These are phyloP conservation scores for Climacium dendroides DNA, from an alignment of 225 moss, liverwort and hornwort genomes.

Conservation along the genomic window DNA sequence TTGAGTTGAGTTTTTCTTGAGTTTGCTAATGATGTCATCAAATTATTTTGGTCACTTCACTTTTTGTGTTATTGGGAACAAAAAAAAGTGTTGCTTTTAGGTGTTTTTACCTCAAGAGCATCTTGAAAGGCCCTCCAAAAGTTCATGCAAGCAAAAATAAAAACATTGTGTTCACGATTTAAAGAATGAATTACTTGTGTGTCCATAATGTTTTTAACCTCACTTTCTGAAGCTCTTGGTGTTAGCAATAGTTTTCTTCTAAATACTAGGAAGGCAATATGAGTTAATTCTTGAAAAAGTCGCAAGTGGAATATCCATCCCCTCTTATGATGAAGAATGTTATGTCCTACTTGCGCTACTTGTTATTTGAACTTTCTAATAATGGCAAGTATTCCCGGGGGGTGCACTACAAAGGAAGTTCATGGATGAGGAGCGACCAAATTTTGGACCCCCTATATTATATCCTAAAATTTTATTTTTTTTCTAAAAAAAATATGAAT, in stretches of 20 bases:
- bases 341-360: fast-evolving
- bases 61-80: fast-evolving
- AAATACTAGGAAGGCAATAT: fast-evolving
- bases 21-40: fast-evolving
- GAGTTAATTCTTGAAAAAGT: too few species aligned
- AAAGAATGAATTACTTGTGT: not conserved
- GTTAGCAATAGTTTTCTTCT: fast-evolving
- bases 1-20: fast-evolving
- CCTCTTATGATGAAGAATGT: too few species aligned
- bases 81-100: not conserved
- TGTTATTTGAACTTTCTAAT: not conserved
- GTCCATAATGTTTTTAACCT: not conserved
- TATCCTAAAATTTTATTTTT: too few species aligned
- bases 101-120: not conserved
- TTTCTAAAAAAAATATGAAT: too few species aligned
- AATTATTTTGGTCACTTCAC: not conserved
- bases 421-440: too few species aligned
- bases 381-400: not conserved
- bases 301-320: too few species aligned
- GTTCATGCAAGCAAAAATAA: fast-evolving
- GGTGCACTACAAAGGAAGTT: too few species aligned
- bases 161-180: not conserved
- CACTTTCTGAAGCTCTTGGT: fast-evolving
- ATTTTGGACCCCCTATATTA: too few species aligned
- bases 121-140: fast-evolving